Evolutionary conservation across 352 stramenopile species (phyloP).

Genomic region (Globisporangium sylvaticum): DNA sequence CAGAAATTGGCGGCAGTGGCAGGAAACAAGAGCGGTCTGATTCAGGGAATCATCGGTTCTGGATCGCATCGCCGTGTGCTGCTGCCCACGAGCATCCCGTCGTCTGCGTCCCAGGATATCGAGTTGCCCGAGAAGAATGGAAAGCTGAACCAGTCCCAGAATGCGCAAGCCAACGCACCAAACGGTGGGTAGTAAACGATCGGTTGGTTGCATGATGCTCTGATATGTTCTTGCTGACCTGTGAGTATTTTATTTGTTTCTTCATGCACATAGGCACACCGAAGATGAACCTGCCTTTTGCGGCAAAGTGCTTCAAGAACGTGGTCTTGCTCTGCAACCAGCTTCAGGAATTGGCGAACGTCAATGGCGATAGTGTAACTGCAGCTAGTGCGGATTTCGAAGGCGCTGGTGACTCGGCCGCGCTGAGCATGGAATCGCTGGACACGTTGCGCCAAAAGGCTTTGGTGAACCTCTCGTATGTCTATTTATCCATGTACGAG

Average conservation of each 20-base stretch:
- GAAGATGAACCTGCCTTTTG: slow-evolving; percentile 84
- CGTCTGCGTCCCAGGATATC: slow-evolving; percentile 58
- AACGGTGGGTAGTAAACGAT: slow-evolving; percentile 22
- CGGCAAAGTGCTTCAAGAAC: slow-evolving; percentile 88
- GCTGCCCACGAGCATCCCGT: slow-evolving; percentile 63
- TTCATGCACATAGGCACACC: slow-evolving; percentile 25
- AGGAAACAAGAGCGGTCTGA: slow-evolving; percentile 80
- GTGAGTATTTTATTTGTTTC: no score
- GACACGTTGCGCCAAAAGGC: slow-evolving; percentile 81
- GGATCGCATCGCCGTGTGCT: slow-evolving; percentile 81
- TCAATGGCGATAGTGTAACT: slow-evolving; percentile 25
- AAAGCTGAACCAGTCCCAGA: slow-evolving; percentile 31
- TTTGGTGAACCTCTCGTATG: slow-evolving; percentile 85
- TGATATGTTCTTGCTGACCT: not conserved
- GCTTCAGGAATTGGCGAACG: slow-evolving; percentile 41
- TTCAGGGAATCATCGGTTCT: slow-evolving; percentile 73
- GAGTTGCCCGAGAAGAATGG: slow-evolving; percentile 57
- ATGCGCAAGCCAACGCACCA: slow-evolving; percentile 24
- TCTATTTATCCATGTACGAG: slow-evolving; percentile 90
- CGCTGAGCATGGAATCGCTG: slow-evolving; percentile 47
- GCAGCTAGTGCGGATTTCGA: slow-evolving; percentile 18
- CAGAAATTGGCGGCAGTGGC: slow-evolving; percentile 47
- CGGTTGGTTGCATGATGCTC: slow-evolving; percentile 1
- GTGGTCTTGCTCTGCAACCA: slow-evolving; percentile 80
- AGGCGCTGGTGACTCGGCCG: slow-evolving; percentile 21